Base-by-base conservation (phyloP, 1,139 yeast species). In the Taiozyma onychis region DNA sequence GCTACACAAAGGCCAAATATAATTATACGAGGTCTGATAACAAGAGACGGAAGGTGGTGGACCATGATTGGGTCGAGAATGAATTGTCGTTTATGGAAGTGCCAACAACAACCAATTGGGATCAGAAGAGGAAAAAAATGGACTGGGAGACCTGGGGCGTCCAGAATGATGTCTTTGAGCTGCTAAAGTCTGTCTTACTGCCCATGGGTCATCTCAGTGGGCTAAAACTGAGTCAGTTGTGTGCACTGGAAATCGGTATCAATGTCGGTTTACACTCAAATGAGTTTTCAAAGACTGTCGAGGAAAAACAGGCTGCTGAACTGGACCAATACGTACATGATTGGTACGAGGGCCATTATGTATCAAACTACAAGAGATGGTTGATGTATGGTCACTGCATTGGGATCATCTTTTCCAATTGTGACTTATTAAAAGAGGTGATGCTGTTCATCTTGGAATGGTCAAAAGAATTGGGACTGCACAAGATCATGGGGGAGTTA, bases 301-400 rank as follows among this genome's bases (percentile, higher is more conserved):
- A 43, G 16, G 48, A 47, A 10, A 30, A 45, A 3, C 41, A 45
- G 7, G 41, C 49, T 4, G 7, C 8, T 14, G 41, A 51, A 14
- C 18, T 22, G 1, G 49, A 45, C 10, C 14, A 37, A 4, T 49
- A 26, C 14, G 16, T 49, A 5, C 4, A 13, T 2, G 39, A 46
- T 1, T 43, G 53, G 39, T 57, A 57, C 42, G 57, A 55, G 1
- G 30, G 45, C 18, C 41, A 39, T 2, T 34, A 37, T 3, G 41
- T 43, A 2, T 30, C 34, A 2, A 21, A 32, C 3, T 50, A 46
- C 27, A 45, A 51, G 18, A 49, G 47, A 8, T 53, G 53, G 53
- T 43, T 54, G 1, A 47, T 54, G 50, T 30, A 51, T 22, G 58
- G 59, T 3, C 59, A 56, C 39, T 44, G 51, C 1, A 41, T 56